These are phyloP conservation scores for Tolypocladium endophyticum DNA, from an alignment of 2,329 filamentous ascomycete genomes.

Conservation along the genomic window DNA sequence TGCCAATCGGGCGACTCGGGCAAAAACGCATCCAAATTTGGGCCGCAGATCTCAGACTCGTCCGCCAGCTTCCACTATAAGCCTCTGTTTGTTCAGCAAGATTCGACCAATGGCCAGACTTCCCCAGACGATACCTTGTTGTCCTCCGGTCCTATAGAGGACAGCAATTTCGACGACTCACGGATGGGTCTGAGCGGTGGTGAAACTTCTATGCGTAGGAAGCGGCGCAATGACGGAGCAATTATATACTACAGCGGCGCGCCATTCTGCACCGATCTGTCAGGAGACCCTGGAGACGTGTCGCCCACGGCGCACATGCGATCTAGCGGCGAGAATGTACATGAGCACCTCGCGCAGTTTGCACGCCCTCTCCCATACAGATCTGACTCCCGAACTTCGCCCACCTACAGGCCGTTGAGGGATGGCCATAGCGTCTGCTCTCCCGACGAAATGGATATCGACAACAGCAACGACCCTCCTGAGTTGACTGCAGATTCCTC, in stretches of 20 bases:
- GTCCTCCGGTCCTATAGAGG: conserved; percentile 34
- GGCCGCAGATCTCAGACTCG: conserved; percentile 24
- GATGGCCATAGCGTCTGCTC: conserved; percentile 17
- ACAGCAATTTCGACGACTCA: conserved; percentile 38
- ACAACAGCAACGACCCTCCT: conserved; percentile 13
- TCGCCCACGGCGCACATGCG: conserved; percentile 38
- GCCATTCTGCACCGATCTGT: conserved; percentile 71
- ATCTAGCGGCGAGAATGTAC: conserved; percentile 29
- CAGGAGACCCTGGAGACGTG: conserved; percentile 47
- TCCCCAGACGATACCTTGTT: conserved; percentile 39
- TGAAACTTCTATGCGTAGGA: conserved; percentile 36
- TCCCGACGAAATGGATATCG: conserved; percentile 17
- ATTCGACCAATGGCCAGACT: conserved; percentile 33
- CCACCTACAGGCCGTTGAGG: conserved; percentile 39
- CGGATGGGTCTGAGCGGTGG: conserved; percentile 36
- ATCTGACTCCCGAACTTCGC: conserved; percentile 40
- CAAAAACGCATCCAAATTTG: conserved; percentile 29
- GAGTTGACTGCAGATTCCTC: conserved; percentile 23
- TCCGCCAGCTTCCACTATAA: conserved; percentile 51
- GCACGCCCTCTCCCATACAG: conserved; percentile 20
- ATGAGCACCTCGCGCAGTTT: conserved; percentile 8
- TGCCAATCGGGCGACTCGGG: conserved; percentile 21
- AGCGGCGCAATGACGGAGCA: conserved; percentile 54
- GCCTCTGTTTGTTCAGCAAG: conserved; percentile 46
- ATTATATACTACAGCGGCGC: conserved; percentile 79